Base-by-base conservation (phyloP, 805 yeast genomes). In the Kazachstania kunashirensis region DNA sequence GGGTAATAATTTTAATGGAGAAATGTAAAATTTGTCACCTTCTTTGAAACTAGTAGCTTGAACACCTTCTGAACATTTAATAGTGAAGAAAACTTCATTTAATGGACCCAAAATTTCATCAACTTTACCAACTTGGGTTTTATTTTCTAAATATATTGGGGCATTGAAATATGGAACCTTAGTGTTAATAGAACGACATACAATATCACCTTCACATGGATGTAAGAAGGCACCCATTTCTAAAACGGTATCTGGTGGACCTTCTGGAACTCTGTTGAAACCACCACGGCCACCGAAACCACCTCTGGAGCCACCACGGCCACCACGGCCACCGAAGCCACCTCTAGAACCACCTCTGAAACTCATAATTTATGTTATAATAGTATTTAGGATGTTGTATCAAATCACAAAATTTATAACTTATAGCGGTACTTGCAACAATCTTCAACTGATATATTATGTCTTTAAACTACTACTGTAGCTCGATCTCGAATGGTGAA, bases 141-240 rank as follows among this genome's bases (percentile, higher is more conserved):
- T 92, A 72, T 92, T 89, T 62, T 92, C 97, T 50, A 92, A 73
- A 62, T 81, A 92, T 53, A 92, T 88, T 59, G 98, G 98, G 19
- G 99, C 99, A 66, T 92, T 92, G 75, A 92, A 92, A 63, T 89
- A 92, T 55, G 99, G 98, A 50, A 92, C 71, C 69, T 89, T 89
- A 40, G 85, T 77, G 62, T 92, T 92, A 54, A 84, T 83, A 33
- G 96, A 86, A 56, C 88, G 84, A 68, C 97, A 92, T 39, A 92
- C 95, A 57, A 92, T 83, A 57, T 92, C 98, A 41, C 95, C 96
- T 65, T 92, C 99, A 62, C 96, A 86, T 11, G 92, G 72, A 59
- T 88, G 95, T 59, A 84, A 50, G 59, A 86, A 92, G 17, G 84
- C 61, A 44, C 99, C 99, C 94, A 92, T 83, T 65, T 88, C 97